Evolutionary conservation across 169 alveolate species (phyloP).

Genomic region (Eimeria falciformis): DNA sequence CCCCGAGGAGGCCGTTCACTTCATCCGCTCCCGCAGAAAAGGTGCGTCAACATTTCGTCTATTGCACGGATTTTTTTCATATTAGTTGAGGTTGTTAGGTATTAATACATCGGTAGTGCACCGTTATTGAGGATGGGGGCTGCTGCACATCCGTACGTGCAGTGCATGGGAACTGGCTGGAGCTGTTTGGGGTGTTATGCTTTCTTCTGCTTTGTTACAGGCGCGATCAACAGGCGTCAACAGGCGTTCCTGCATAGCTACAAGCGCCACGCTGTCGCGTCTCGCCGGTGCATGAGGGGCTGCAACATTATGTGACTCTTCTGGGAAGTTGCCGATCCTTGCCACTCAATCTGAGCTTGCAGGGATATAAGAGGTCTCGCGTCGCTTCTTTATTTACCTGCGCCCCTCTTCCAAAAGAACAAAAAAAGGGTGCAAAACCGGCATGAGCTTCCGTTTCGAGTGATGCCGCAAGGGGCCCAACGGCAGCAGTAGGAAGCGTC

Average conservation of each 20-base stretch:
- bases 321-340: neutral
- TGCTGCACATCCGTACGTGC: neutral
- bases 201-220: conserved; percentile 19
- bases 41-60: conserved; percentile 67
- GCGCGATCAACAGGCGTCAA: conserved; percentile 79
- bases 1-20: conserved; percentile 91
- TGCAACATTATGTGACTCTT: conserved; percentile 72
- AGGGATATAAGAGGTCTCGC: neutral
- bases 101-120: neutral
- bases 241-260: conserved; percentile 75
- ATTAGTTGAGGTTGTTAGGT: neutral
- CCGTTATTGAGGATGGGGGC: neutral
- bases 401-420: neutral
- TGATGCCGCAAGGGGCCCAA: too few relatives aligned
- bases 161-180: neutral
- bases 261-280: conserved; percentile 58
- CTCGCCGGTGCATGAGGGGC: conserved; percentile 55
- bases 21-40: conserved; percentile 90
- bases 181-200: neutral
- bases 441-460: too few relatives aligned
- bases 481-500: too few relatives aligned
- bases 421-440: too few relatives aligned
- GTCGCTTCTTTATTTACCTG: neutral
- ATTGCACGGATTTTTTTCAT: neutral
- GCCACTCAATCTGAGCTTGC: neutral